Evolutionary conservation across 306 rosid species (phyloP), one percentile per base, ranked within the genome.

Genomic region (Crotalaria pallida): DNA sequence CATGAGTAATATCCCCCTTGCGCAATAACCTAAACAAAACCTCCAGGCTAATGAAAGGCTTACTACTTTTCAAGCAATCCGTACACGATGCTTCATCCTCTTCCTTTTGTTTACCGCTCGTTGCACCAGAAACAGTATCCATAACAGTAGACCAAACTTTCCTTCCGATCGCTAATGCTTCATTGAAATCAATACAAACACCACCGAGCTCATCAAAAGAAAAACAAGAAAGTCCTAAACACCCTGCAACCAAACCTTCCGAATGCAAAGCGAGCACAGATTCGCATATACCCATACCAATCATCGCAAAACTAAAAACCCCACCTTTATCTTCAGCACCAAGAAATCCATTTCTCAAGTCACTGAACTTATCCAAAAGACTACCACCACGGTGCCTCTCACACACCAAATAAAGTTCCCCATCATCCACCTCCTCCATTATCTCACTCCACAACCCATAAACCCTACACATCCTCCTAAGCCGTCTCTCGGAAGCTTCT

Each of bases 381-480:
- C 73, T 48, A 56, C 56, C 73, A 6, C 53, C 64, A 8, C 34
- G 51, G 15, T 27, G 2, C 27, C 27, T 24, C 27, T 24, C 27
- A 24, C 27, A 82, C n/a, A 83, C 96, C 52, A 93, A 8, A 79
- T 79, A 80, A 58, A 93, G 56, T 72, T 66, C 50, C 67, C 92
- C 92, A 68, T 77, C 92, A 68, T 77, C 86, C 44, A 59, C 85
- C 83, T 75, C 73, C 81, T 89, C 82, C 83, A n/a, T n/a, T n/a
- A 68, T 59, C 71, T 90, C 85, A 18, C 92, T 79, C 97, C 98
- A 93, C 77, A 90, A 29, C 26, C 97, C 97, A 84, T 79, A 90
- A 81, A 74, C 88, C 60, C 73, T 57, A 74, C 84, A 77, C 4
- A 81, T 7, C 81, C 80, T 81, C 47, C 80, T 81, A 47, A 80